Evolutionary conservation across 176 grass and related monocot species (phyloP).

Genomic region (Carex kokanica): DNA sequence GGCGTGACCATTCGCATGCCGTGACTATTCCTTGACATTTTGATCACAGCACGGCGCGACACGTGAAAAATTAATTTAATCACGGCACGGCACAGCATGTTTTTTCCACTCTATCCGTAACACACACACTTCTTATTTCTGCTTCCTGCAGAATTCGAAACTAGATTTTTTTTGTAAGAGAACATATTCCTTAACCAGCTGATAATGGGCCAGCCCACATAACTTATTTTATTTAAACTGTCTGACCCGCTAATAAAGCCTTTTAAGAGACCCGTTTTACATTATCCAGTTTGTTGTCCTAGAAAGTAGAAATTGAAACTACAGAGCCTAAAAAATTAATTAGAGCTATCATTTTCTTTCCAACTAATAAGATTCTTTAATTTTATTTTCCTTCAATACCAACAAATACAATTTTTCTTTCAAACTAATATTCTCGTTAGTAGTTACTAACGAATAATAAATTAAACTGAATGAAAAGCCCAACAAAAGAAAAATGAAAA

Average conservation of each 20-base stretch:
- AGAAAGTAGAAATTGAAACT: not conserved
- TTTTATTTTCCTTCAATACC: not conserved
- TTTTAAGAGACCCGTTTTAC: not conserved
- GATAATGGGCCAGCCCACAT: not conserved
- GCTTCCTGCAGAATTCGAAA: too few relatives aligned
- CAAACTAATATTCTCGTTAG: not conserved
- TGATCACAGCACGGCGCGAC: too few relatives aligned
- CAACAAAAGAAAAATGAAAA: not conserved
- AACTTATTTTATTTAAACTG: not conserved
- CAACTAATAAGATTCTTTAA: not conserved
- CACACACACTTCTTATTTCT: too few relatives aligned
- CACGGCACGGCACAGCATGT: too few relatives aligned
- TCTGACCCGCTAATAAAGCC: not conserved
- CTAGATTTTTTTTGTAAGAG: too few relatives aligned
- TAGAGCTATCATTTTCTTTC: not conserved
- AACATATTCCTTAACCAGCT: too few relatives aligned
- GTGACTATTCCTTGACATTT: too few relatives aligned
- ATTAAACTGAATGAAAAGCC: not conserved
- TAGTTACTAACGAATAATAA: not conserved
- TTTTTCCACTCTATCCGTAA: too few relatives aligned
- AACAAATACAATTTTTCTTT: not conserved
- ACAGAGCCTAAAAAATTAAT: not conserved
- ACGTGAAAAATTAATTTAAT: too few relatives aligned
- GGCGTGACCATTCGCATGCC: too few relatives aligned
- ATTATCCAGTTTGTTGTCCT: not conserved